These are phyloP conservation scores for Porcisia hertigi DNA, from an alignment of 208 protist species.

Conservation along the genomic window DNA sequence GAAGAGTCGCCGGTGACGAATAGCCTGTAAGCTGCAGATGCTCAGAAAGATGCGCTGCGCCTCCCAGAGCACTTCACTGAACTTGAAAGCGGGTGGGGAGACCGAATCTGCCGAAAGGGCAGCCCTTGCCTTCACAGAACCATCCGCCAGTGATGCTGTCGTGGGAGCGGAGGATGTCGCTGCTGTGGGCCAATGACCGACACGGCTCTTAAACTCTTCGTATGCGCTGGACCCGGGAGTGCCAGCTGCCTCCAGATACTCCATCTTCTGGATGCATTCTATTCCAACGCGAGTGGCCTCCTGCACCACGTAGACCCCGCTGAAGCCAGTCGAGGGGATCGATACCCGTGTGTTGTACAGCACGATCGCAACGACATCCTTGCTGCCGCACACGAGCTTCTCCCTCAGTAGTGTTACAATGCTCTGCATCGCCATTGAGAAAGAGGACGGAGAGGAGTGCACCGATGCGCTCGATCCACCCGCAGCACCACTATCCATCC, in stretches of 20 bases:
- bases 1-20: constrained; percentile 70
- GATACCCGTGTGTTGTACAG: constrained; percentile 67
- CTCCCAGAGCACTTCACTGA: constrained; percentile 73
- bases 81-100: constrained; percentile 2
- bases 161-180: constrained; percentile 13
- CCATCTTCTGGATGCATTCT: constrained; percentile 51
- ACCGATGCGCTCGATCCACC: background rate
- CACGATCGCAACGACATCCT: constrained; percentile 69
- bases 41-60: constrained; percentile 69
- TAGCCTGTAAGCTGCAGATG: constrained; percentile 13
- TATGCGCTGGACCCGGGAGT: constrained; percentile 31
- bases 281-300: constrained; percentile 32
- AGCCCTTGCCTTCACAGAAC: constrained; percentile 1
- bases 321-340: constrained; percentile 40
- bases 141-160: background rate
- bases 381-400: constrained; percentile 55
- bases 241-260: constrained; percentile 56
- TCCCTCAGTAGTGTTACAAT: constrained; percentile 59
- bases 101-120: background rate
- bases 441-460: constrained; percentile 24
- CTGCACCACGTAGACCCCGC: constrained; percentile 71
- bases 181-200: constrained; percentile 11
- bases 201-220: constrained; percentile 30
- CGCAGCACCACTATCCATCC: background rate
- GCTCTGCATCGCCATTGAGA: constrained; percentile 41